Conservation (phyloP, 2,329 filamentous ascomycete species). For the Venturia effusa region DNA sequence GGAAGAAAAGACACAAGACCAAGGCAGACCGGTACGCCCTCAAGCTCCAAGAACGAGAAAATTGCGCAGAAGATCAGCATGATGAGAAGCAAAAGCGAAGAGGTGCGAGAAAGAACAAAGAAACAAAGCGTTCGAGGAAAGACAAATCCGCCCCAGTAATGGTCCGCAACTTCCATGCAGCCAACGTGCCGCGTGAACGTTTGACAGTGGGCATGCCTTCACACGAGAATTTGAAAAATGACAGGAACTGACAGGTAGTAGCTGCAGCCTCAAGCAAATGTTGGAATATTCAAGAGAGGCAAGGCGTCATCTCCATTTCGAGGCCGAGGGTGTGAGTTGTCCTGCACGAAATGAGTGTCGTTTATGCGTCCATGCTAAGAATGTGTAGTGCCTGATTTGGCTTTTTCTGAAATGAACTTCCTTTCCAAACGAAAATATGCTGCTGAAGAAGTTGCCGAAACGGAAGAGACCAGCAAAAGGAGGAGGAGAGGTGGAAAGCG, state of each 20-base stretch:
- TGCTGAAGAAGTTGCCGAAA: constrained; percentile 18
- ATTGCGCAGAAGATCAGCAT: constrained; percentile 13
- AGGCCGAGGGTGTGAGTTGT: constrained; percentile 30
- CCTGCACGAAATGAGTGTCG: constrained; percentile 3
- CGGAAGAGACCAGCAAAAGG: constrained; percentile 19
- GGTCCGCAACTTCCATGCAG: constrained; percentile 33
- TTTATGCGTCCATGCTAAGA: neutral
- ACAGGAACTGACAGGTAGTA: constrained; percentile 17
- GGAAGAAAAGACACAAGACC: constrained; percentile 35
- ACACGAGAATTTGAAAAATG: neutral
- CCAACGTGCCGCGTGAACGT: constrained; percentile 33
- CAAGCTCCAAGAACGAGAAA: constrained; percentile 21
- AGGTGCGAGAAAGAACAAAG: constrained; percentile 19
- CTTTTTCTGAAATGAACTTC: constrained; percentile 42
- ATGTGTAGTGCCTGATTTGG: constrained; percentile 38
- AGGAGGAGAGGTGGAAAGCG: constrained; percentile 23
- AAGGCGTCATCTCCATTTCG: constrained; percentile 34
- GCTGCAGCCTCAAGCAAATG: constrained; percentile 31
- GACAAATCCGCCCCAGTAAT: constrained; percentile 26
- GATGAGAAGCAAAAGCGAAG: neutral
- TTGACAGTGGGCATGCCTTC: constrained; percentile 30
- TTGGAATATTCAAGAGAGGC: constrained; percentile 39
- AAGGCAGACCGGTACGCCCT: constrained; percentile 34
- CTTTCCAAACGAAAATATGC: constrained; percentile 27
- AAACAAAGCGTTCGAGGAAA: constrained; percentile 20